A percentile compares a stretch with the other conserved stretches of the same genome.
phyloP scores from a whole-genome alignment of 306 rosid genomes.

The Canavalia ensiformis region DNA sequence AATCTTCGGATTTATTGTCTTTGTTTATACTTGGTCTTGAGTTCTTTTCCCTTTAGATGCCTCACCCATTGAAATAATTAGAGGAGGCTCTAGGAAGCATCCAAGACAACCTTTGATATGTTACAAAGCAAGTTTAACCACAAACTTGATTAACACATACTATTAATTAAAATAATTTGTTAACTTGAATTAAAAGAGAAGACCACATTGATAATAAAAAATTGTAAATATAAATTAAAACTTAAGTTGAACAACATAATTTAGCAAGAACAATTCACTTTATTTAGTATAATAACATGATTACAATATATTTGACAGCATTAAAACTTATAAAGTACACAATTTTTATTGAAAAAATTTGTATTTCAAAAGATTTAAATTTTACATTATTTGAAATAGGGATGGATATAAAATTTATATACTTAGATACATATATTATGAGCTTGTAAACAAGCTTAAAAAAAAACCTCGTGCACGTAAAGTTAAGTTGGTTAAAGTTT shows the following conservation, averaged over 20 bases:
- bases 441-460: too few species aligned
- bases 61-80: conserved; percentile 53
- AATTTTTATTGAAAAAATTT: too few species aligned
- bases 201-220: neutral
- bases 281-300: neutral
- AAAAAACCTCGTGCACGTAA: too few species aligned
- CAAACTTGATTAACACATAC: conserved; percentile 61
- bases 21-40: conserved; percentile 57
- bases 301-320: too few species aligned
- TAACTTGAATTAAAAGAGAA: conserved; percentile 24
- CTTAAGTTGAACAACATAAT: neutral
- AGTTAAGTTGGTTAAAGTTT: too few species aligned
- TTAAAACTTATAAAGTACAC: too few species aligned
- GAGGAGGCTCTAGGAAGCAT: conserved; percentile 59
- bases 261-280: neutral
- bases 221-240: neutral
- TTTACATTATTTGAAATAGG: too few species aligned
- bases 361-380: too few species aligned
- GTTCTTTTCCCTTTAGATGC: conserved; percentile 57
- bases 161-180: conserved; percentile 32
- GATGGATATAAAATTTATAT: too few species aligned
- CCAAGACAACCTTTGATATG: conserved; percentile 96
- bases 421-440: too few species aligned
- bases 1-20: conserved; percentile 67
- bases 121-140: conserved; percentile 72